phyloP scores from a whole-genome alignment of 1,284 basidiomycete species.

The Cutaneotrichosporon arboriforme region DNA sequence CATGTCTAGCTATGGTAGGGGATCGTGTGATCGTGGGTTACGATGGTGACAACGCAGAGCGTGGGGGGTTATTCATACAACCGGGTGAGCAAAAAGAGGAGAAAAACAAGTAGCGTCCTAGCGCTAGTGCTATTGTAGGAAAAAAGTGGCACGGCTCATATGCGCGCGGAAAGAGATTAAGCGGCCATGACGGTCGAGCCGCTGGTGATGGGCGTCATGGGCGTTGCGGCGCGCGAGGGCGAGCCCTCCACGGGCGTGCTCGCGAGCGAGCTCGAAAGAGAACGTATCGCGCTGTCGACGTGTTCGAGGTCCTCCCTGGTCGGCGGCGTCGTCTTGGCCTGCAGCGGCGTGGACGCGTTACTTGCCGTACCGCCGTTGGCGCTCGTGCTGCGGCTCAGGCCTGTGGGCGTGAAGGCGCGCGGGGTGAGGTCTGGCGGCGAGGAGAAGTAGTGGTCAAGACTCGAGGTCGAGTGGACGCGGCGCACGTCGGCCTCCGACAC shows the following conservation, averaged over 20 bases:
- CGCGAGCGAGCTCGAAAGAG: conserved; percentile 12
- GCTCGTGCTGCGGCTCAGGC: conserved; percentile 7
- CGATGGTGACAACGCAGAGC: background rate
- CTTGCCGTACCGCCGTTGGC: conserved; percentile 2
- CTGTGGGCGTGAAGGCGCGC: conserved; percentile 13
- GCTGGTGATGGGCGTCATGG: conserved; percentile 6
- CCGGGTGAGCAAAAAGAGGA: background rate
- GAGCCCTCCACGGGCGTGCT: conserved; percentile 15
- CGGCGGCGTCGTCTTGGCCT: conserved; percentile 7
- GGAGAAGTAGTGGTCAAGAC: conserved; percentile 39
- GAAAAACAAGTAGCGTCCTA: background rate
- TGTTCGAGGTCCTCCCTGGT: conserved; percentile 21
- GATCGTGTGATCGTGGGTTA: background rate
- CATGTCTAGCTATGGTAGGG: background rate
- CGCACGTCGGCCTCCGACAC: conserved; percentile 1
- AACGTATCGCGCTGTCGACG: conserved; percentile 20
- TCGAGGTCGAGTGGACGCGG: conserved; percentile 29
- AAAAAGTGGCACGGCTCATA: conserved; percentile 1
- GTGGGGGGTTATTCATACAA: background rate
- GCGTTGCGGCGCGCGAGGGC: background rate
- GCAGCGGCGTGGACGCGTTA: conserved; percentile 4
- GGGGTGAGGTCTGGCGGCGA: conserved; percentile 20
- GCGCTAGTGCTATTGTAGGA: conserved; percentile 2
- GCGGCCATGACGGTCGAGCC: conserved; percentile 10
- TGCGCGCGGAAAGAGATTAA: background rate